Evolutionary conservation across 371 early-diverging fungal species (phyloP).

Genomic region (Mucor irregularis): DNA sequence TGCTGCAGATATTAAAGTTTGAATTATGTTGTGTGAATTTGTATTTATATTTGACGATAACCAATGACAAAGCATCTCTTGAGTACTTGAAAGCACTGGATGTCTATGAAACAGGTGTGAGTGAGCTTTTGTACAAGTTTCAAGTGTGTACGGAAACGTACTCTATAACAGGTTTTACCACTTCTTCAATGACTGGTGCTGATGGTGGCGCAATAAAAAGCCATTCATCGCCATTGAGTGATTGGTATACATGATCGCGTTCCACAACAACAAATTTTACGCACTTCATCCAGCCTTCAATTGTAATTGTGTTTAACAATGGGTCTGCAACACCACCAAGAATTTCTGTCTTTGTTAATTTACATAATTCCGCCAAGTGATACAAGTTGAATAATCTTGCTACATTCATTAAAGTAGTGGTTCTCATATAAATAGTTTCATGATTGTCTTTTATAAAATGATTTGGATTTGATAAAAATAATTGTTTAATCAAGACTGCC

Average conservation of each 20-base stretch:
- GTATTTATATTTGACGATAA: slow-evolving; percentile 9
- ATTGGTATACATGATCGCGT: slow-evolving; percentile 7
- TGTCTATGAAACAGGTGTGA: neutral
- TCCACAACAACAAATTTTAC: neutral
- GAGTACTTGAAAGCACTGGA: neutral
- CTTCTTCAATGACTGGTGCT: neutral
- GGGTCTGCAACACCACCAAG: slow-evolving; percentile 32
- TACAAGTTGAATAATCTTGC: slow-evolving; percentile 28
- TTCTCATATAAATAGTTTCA: slow-evolving; percentile 18
- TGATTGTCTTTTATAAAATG: slow-evolving; percentile 15
- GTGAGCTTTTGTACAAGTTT: too few species aligned
- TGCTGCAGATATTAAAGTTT: neutral
- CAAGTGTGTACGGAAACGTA: neutral
- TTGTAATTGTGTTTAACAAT: slow-evolving; percentile 23
- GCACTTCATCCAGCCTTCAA: slow-evolving; percentile 11
- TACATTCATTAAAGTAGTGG: slow-evolving; percentile 19
- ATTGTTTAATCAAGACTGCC: slow-evolving; percentile 3
- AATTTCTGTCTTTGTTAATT: slow-evolving; percentile 27
- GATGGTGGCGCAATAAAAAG: neutral
- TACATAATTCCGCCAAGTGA: slow-evolving; percentile 39
- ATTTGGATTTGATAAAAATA: slow-evolving; percentile 9
- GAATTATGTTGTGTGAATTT: neutral
- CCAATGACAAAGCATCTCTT: slow-evolving; percentile 4
- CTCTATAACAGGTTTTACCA: neutral
- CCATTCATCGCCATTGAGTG: slow-evolving; percentile 20